These are phyloP conservation scores for Candida morakotiae DNA, from an alignment of 805 yeast species.

Conservation along the genomic window DNA sequence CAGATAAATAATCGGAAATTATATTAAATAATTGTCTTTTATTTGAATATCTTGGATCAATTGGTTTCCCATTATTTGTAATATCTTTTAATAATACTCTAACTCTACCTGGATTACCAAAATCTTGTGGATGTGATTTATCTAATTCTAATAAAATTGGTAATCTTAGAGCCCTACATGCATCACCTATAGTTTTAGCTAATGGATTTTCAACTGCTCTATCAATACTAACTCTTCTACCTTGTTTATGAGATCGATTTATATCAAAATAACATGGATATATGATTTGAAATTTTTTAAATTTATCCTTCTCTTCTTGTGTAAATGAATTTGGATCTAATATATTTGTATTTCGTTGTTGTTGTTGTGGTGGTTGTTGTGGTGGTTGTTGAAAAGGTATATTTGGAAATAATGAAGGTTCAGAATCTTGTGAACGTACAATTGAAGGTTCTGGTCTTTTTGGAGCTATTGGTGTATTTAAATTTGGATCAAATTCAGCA, in stretches of 20 bases:
- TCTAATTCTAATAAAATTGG: constrained; percentile 65
- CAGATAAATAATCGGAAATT: constrained; percentile 57
- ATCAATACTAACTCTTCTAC: constrained; percentile 72
- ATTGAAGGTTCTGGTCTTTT: constrained; percentile 53
- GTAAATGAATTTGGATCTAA: constrained; percentile 34
- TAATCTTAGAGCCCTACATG: constrained; percentile 42
- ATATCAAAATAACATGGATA: constrained; percentile 93
- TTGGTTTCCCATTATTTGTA: constrained; percentile 38
- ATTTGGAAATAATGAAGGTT: constrained; percentile 22
- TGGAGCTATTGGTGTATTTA: constrained; percentile 71
- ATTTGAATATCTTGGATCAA: constrained; percentile 24
- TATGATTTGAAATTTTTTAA: constrained; percentile 65
- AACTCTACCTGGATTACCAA: constrained; percentile 96
- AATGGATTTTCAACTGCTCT: constrained; percentile 82
- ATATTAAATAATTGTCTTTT: constrained; percentile 65
- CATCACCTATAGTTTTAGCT: constrained; percentile 79
- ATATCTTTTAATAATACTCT: constrained; percentile 58
- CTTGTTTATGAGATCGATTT: constrained; percentile 69
- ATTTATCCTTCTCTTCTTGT: constrained; percentile 57
- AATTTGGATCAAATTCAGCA: constrained; percentile 75
- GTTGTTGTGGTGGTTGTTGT: constrained; percentile 12
- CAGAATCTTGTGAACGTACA: constrained; percentile 57
- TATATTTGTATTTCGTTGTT: constrained; percentile 19
- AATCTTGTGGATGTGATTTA: constrained; percentile 93
- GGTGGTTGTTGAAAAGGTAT: constrained; percentile 17